A percentile compares a stretch with the other conserved stretches of the same genome.
These are phyloP conservation scores for Crucibulum laeve DNA, from an alignment of 768 basidiomycete genomes.

Conservation along the genomic window DNA sequence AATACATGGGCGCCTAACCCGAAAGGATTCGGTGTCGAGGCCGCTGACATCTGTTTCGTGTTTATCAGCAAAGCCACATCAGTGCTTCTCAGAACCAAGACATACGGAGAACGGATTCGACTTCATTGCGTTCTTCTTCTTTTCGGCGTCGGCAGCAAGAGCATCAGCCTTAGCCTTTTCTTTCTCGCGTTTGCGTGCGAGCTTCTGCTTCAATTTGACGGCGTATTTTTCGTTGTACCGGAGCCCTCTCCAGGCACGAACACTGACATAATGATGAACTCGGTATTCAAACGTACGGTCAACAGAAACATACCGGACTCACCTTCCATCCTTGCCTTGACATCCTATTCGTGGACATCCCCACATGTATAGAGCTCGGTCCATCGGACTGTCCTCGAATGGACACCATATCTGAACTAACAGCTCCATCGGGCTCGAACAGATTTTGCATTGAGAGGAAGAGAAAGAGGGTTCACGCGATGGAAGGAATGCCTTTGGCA, in stretches of 20 bases:
- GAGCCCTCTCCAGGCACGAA: constrained; percentile 79
- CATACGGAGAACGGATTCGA: constrained; percentile 72
- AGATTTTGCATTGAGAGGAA: constrained; percentile 68
- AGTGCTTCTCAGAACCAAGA: constrained; percentile 5
- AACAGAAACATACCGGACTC: constrained; percentile 9
- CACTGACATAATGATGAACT: constrained; percentile 32
- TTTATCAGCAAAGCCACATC: constrained; percentile 12
- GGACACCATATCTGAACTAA: constrained; percentile 90
- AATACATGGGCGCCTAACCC: constrained; percentile 70
- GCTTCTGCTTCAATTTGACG: constrained; percentile 59
- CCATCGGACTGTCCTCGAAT: constrained; percentile 78
- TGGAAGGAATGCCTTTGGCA: constrained; percentile 67
- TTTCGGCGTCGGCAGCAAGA: constrained; percentile 25
- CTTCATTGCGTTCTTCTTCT: constrained; percentile 25
- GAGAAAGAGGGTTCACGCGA: constrained; percentile 55
- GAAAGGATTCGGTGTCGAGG: constrained; percentile 30
- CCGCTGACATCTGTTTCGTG: constrained; percentile 15
- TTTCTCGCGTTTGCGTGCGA: constrained; percentile 31
- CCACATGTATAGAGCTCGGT: constrained; percentile 84
- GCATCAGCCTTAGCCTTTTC: constrained; percentile 31
- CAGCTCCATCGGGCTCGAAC: constrained; percentile 72
- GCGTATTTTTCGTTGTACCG: constrained; percentile 74
- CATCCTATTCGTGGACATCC: constrained; percentile 69
- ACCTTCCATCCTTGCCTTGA: constrained; percentile 78
- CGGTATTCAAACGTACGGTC: constrained; percentile 1